Evolutionary conservation across 768 basidiomycete genomes (phyloP).

Genomic region (Crassisporium funariophilum): DNA sequence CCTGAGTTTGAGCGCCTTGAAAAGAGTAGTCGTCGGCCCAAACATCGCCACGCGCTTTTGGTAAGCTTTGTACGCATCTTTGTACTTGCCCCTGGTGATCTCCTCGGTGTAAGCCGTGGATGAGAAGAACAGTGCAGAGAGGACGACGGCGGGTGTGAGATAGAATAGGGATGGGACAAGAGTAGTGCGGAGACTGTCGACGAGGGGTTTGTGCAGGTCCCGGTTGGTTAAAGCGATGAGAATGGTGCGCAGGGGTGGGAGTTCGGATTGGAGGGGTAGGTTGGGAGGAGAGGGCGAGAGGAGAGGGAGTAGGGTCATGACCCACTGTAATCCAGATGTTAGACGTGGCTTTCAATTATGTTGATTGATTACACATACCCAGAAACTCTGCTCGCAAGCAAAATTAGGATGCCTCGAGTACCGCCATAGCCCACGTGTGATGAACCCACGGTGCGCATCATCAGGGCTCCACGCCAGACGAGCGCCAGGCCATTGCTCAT

Average conservation of each 20-base stretch:
- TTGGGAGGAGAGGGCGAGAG: constrained; percentile 41
- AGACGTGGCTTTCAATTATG: constrained; percentile 4
- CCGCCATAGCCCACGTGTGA: constrained; percentile 83
- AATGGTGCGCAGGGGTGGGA: constrained; percentile 16
- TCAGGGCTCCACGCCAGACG: constrained; percentile 65
- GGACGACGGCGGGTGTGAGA: constrained; percentile 57
- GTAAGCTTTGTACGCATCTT: constrained; percentile 69
- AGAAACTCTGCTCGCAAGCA: constrained; percentile 86
- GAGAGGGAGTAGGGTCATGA: constrained; percentile 69
- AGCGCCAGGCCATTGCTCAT: constrained; percentile 65
- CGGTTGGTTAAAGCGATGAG: constrained; percentile 15
- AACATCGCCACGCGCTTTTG: constrained; percentile 85
- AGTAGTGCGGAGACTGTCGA: constrained; percentile 33
- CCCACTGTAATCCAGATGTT: constrained; percentile 43
- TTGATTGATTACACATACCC: constrained; percentile 51
- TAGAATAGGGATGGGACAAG: constrained; percentile 23
- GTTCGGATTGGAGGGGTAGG: constrained; percentile 18
- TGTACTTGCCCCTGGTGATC: constrained; percentile 77
- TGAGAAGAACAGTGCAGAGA: constrained; percentile 72
- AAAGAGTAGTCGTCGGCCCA: constrained; percentile 33
- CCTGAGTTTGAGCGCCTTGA: constrained; percentile 13
- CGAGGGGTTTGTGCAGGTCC: constrained; percentile 18
- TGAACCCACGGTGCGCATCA: constrained; percentile 79
- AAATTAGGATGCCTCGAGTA: constrained; percentile 94
- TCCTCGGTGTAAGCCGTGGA: constrained; percentile 83